Evolutionary conservation across 1,284 basidiomycete genomes (phyloP).

Genomic region (Trametes polyzona): DNA sequence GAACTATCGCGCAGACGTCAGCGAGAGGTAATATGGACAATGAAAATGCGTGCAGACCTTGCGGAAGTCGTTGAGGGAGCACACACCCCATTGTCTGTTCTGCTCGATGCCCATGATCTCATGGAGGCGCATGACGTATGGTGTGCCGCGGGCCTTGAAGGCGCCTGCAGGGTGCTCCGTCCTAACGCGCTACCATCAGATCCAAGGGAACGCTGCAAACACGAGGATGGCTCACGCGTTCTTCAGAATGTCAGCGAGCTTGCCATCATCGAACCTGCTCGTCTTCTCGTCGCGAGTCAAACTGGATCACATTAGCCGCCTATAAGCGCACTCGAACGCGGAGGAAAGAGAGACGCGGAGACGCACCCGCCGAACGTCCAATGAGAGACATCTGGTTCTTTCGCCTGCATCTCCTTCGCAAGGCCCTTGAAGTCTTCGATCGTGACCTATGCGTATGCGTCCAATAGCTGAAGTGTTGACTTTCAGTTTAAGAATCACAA

Average conservation of each 20-base stretch:
- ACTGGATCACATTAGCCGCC: constrained; percentile 37
- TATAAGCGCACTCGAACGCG: background rate
- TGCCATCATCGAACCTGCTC: constrained; percentile 69
- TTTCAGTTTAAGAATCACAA: background rate
- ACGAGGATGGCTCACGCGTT: constrained; percentile 54
- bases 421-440: constrained; percentile 61
- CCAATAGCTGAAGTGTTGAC: background rate
- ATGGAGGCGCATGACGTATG: constrained; percentile 72
- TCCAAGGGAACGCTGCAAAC: background rate
- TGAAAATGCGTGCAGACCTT: constrained; percentile 44
- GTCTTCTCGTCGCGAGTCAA: constrained; percentile 61
- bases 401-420: constrained; percentile 42
- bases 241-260: constrained; percentile 72
- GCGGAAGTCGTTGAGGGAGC: constrained; percentile 86
- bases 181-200: constrained; percentile 38
- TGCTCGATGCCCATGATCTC: constrained; percentile 85
- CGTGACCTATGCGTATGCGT: constrained; percentile 45
- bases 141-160: constrained; percentile 82
- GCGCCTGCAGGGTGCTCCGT: constrained; percentile 76
- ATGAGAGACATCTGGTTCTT: constrained; percentile 52
- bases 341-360: background rate
- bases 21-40: background rate
- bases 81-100: constrained; percentile 80
- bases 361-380: constrained; percentile 73
- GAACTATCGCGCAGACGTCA: constrained; percentile 46